Conservation (phyloP, 2,329 filamentous ascomycete genomes). For the Rhexocercosporidium sp. region DNA sequence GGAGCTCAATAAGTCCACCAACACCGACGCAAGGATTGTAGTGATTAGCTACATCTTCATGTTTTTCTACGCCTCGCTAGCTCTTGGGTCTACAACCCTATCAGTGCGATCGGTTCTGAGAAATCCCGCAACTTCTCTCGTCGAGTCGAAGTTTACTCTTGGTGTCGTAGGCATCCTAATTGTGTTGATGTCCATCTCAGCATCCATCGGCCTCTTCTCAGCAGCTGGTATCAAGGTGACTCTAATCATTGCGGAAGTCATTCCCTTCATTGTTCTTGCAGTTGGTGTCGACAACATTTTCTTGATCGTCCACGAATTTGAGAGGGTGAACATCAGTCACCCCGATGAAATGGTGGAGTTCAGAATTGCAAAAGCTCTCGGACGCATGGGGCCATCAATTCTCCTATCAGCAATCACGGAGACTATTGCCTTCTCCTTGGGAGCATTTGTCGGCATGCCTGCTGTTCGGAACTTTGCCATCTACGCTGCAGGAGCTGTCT, state of each 20-base stretch:
- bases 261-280: conserved; percentile 94
- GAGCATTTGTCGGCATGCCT: conserved; percentile 95
- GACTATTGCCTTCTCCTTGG: conserved; percentile 90
- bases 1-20: conserved; percentile 96
- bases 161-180: conserved; percentile 95
- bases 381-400: conserved; percentile 96
- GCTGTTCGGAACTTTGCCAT: conserved; percentile 97
- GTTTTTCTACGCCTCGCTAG: conserved; percentile 96
- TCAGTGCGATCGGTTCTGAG: conserved; percentile 76
- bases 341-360: conserved; percentile 88
- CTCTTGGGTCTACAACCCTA: conserved; percentile 85
- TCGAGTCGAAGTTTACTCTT: conserved; percentile 95
- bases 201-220: conserved; percentile 93
- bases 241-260: conserved; percentile 97
- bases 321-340: conserved; percentile 89
- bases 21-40: conserved; percentile 97
- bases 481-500: conserved; percentile 93
- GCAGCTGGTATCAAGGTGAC: conserved; percentile 92
- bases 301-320: conserved; percentile 96
- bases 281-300: conserved; percentile 99
- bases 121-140: conserved; percentile 83
- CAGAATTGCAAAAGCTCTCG: conserved; percentile 84
- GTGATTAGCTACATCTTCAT: conserved; percentile 97
- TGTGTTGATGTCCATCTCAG: conserved; percentile 95
- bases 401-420: conserved; percentile 94